A percentile compares a stretch with the other conserved stretches of the same genome.
phyloP scores from a whole-genome alignment of 805 yeast genomes.

The Kazachstania psychrophila region DNA sequence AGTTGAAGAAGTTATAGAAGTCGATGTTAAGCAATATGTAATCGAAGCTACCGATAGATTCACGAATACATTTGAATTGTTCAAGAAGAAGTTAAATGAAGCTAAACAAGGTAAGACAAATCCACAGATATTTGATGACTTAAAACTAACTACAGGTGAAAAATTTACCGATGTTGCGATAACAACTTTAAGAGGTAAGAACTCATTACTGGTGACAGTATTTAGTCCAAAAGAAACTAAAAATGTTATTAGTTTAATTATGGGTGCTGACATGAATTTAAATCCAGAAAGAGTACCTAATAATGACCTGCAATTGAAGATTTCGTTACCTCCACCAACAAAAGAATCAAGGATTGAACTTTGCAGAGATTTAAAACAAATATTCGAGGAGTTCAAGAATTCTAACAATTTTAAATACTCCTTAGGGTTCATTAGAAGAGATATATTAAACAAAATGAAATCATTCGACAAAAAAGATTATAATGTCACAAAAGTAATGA shows the following conservation, averaged over 20 bases:
- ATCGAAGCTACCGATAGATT: slow-evolving; percentile 25
- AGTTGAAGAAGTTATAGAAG: slow-evolving; percentile 2
- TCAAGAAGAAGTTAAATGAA: slow-evolving; percentile 49
- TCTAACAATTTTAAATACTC: slow-evolving; percentile 37
- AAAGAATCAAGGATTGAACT: slow-evolving; percentile 51
- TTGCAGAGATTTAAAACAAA: slow-evolving; percentile 54
- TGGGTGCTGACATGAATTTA: slow-evolving; percentile 60
- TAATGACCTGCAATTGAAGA: slow-evolving; percentile 63
- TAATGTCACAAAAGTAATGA: slow-evolving; percentile 43
- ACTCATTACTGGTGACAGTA: slow-evolving; percentile 66
- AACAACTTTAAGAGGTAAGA: slow-evolving; percentile 56
- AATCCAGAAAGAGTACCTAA: slow-evolving; percentile 71
- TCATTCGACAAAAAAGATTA: slow-evolving; percentile 37
- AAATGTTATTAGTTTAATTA: slow-evolving; percentile 57
- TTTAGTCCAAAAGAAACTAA: slow-evolving; percentile 74
- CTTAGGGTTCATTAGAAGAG: slow-evolving; percentile 48
- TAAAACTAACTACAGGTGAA: slow-evolving; percentile 40
- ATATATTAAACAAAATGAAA: slow-evolving; percentile 48
- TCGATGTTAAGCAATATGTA: slow-evolving; percentile 8
- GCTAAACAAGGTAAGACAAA: slow-evolving; percentile 62
- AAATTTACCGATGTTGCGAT: slow-evolving; percentile 61
- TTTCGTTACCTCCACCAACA: slow-evolving; percentile 67
- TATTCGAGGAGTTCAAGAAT: slow-evolving; percentile 53
- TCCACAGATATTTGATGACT: slow-evolving; percentile 53
- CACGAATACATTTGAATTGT: slow-evolving; percentile 40